Base-by-base conservation (phyloP, 169 alveolate species). In the Miamiensis avidus region DNA sequence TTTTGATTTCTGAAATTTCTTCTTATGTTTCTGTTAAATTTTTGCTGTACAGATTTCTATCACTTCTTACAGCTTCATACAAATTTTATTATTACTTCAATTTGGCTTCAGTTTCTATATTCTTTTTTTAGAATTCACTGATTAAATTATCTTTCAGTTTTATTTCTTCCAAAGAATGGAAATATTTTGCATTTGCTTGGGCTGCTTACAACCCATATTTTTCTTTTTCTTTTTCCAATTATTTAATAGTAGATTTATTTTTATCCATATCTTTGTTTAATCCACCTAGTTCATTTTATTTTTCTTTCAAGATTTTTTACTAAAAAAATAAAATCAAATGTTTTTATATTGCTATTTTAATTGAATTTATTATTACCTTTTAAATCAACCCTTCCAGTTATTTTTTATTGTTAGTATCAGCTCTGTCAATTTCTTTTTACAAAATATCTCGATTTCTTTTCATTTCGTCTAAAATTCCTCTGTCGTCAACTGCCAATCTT, bases 51-150 rank as follows among this genome's bases (percentile, higher is more conserved):
- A 93, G 91, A 84, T 96, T 96, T 87, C 97, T 92, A 87, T 96
- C 98, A 30, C 95, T 92, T 82, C 97, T 89, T 1, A 95, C 94
- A 26, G 97, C 95, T 79, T 95, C 98, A 86, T 95, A 95, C 15
- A 95, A 87, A 82, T 95, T 95, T 84, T 94, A 81, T 88, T 95
- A 94, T 85, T 95, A 92, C 75, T 95, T 95, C 74, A 95, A 89
- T 89, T 95, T 95, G 31, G 96, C 95, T 83, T 95, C 96, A 31
- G 97, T 93, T 89, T 95, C 98, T 27, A 93, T 92, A 87, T 95
- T 95, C 85, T 95, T 95, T 91, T 94, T 95, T 33, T 96, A 86
- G 27, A 96, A 88, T 90, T 96, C 96, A 29, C 96, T 93, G 0
- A 96, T 96, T 6, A 95, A 87, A 64, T 93, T 93, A 83, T 94